Evolutionary conservation across 1,284 basidiomycete species (phyloP).

Genomic region (Ustilago hordei): DNA sequence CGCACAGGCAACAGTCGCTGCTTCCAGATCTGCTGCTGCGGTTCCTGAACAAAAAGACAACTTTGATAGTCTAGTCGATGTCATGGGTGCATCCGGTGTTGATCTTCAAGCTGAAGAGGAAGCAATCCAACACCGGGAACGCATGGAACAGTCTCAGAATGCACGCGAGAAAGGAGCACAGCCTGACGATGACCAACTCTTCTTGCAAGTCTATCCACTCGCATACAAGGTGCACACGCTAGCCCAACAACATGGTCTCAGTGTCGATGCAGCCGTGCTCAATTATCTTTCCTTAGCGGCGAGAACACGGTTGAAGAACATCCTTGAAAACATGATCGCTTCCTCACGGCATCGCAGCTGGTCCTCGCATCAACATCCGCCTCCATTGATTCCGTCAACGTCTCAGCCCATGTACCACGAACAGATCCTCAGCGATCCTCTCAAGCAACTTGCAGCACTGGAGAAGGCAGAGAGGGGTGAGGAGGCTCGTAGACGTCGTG

Average conservation of each 20-base stretch:
- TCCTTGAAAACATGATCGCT: slow-evolving; percentile 65
- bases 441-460: slow-evolving; percentile 64
- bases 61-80: slow-evolving; percentile 63
- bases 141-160: slow-evolving; percentile 47
- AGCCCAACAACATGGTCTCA: slow-evolving; percentile 56
- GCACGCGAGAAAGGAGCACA: slow-evolving; percentile 25
- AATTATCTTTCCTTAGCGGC: slow-evolving; percentile 66
- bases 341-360: slow-evolving; percentile 65
- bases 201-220: slow-evolving; percentile 61
- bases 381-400: slow-evolving; percentile 49
- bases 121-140: slow-evolving; percentile 56
- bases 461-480: slow-evolving; percentile 65
- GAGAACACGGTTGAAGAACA: slow-evolving; percentile 61
- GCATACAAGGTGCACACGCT: slow-evolving; percentile 63
- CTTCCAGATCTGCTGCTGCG: slow-evolving; percentile 7
- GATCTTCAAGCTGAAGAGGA: slow-evolving; percentile 66
- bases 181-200: slow-evolving; percentile 55
- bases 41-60: slow-evolving; percentile 44
- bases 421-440: slow-evolving; percentile 56
- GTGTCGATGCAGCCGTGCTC: slow-evolving; percentile 65
- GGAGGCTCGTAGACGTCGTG: slow-evolving; percentile 57
- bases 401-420: slow-evolving; percentile 62
- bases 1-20: slow-evolving; percentile 5
- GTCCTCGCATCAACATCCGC: slow-evolving; percentile 62
- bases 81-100: slow-evolving; percentile 64